These are phyloP conservation scores for Fusarium mundagurra DNA, from an alignment of 2,329 filamentous ascomycete species.

Conservation along the genomic window DNA sequence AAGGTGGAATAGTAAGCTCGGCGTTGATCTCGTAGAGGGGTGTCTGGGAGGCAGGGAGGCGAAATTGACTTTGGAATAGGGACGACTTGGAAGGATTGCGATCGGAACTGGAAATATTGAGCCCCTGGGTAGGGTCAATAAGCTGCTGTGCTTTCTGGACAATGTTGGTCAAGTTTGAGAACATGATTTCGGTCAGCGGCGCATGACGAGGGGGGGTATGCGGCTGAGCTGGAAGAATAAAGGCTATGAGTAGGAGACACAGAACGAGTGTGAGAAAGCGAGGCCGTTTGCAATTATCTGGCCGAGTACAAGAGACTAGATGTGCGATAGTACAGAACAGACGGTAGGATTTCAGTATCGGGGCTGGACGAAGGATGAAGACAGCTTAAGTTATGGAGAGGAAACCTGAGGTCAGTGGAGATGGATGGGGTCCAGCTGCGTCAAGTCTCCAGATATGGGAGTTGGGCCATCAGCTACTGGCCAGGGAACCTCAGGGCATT, in stretches of 20 bases:
- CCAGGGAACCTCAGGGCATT: constrained; percentile 30
- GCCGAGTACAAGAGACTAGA: constrained; percentile 1
- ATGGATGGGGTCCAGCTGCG: constrained; percentile 24
- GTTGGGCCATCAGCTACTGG: constrained; percentile 20
- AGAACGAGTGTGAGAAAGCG: background rate
- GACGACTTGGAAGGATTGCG: constrained; percentile 88
- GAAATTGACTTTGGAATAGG: constrained; percentile 96
- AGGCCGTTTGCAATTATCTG: background rate
- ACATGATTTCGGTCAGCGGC: constrained; percentile 60
- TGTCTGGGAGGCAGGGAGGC: constrained; percentile 89
- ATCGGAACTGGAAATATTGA: constrained; percentile 77
- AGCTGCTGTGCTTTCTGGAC: constrained; percentile 96
- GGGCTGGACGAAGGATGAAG: constrained; percentile 21
- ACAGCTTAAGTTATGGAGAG: constrained; percentile 21
- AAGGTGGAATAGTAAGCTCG: constrained; percentile 86
- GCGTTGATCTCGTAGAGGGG: constrained; percentile 96
- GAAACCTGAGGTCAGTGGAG: constrained; percentile 20
- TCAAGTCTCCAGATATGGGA: constrained; percentile 33
- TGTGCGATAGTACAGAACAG: background rate
- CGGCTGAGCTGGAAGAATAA: constrained; percentile 13
- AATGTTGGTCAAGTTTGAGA: constrained; percentile 75
- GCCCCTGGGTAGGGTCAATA: constrained; percentile 86
- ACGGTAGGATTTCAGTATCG: constrained; percentile 9
- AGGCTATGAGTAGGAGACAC: background rate
- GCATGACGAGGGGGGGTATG: constrained; percentile 49